Conservation (phyloP, 2,329 filamentous ascomycete genomes). For the Davidsoniella neocaledoniae region DNA sequence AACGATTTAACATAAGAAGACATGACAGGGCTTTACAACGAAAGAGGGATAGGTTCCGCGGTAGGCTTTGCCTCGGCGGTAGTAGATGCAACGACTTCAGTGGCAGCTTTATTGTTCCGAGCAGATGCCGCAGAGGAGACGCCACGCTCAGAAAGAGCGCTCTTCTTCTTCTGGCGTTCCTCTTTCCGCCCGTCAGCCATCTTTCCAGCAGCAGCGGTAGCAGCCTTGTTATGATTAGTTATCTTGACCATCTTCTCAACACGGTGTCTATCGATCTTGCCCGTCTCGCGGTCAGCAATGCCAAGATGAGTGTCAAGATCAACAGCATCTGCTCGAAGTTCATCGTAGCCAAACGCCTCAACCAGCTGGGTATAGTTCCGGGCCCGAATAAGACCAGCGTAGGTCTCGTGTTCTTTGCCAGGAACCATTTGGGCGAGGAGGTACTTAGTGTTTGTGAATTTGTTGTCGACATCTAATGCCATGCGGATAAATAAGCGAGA, state of each 20-base stretch:
- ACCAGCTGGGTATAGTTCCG: constrained; percentile 60
- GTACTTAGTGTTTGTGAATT: constrained; percentile 86
- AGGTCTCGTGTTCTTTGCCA: constrained; percentile 47
- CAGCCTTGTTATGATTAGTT: constrained; percentile 18
- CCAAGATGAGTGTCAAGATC: constrained; percentile 48
- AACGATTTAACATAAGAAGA: background rate
- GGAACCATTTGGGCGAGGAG: constrained; percentile 72
- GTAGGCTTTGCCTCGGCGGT: background rate
- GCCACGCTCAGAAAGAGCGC: constrained; percentile 22
- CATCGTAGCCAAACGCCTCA: constrained; percentile 44
- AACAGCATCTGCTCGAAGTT: constrained; percentile 45
- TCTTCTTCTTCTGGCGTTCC: constrained; percentile 20
- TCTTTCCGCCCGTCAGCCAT: constrained; percentile 24
- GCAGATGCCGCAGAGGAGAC: constrained; percentile 10
- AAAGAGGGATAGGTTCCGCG: background rate
- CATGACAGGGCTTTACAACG: background rate
- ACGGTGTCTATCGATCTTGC: constrained; percentile 11
- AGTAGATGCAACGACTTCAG: constrained; percentile 10
- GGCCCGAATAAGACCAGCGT: constrained; percentile 42
- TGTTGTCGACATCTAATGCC: constrained; percentile 65
- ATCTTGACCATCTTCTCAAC: constrained; percentile 11
- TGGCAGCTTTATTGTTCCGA: constrained; percentile 7
- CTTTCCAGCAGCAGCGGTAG: constrained; percentile 28
- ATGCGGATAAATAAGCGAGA: constrained; percentile 58
- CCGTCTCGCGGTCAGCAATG: constrained; percentile 9